phyloP scores from a whole-genome alignment of 768 basidiomycete species.

The Lentinula lateritia region DNA sequence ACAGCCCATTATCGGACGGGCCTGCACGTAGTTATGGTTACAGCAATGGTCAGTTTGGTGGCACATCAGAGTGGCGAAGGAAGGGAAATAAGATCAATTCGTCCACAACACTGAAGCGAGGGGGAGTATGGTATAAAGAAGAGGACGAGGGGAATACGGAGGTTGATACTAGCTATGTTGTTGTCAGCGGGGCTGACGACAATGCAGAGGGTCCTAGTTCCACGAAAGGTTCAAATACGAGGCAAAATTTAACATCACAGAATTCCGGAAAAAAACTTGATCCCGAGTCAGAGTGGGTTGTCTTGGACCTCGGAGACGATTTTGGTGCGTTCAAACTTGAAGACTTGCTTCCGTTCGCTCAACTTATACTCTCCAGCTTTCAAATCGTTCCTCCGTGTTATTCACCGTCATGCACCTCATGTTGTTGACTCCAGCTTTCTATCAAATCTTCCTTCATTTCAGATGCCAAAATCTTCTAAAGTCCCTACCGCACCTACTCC shows the following conservation, averaged over 20 bases:
- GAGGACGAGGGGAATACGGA: neutral
- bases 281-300: slow-evolving; percentile 42
- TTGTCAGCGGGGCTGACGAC: neutral
- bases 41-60: neutral
- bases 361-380: slow-evolving; percentile 28
- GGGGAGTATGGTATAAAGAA: neutral
- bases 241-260: neutral
- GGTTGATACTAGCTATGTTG: slow-evolving; percentile 1
- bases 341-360: neutral
- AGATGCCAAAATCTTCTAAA: slow-evolving; percentile 8
- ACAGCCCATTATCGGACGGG: slow-evolving; percentile 4
- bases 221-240: neutral
- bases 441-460: slow-evolving; percentile 15
- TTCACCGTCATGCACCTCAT: slow-evolving; percentile 36
- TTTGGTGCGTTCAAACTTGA: slow-evolving; percentile 22
- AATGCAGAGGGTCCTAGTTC: neutral
- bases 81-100: neutral
- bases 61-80: neutral
- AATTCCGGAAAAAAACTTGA: slow-evolving; percentile 12
- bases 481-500: slow-evolving; percentile 16
- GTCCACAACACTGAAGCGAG: neutral
- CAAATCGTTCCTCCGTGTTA: slow-evolving; percentile 44
- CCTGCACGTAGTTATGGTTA: slow-evolving; percentile 1
- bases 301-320: slow-evolving; percentile 47
- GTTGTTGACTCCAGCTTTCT: slow-evolving; percentile 37